phyloP scores from a whole-genome alignment of 495 filamentous ascomycete species.

The Pyronema omphalodes region DNA sequence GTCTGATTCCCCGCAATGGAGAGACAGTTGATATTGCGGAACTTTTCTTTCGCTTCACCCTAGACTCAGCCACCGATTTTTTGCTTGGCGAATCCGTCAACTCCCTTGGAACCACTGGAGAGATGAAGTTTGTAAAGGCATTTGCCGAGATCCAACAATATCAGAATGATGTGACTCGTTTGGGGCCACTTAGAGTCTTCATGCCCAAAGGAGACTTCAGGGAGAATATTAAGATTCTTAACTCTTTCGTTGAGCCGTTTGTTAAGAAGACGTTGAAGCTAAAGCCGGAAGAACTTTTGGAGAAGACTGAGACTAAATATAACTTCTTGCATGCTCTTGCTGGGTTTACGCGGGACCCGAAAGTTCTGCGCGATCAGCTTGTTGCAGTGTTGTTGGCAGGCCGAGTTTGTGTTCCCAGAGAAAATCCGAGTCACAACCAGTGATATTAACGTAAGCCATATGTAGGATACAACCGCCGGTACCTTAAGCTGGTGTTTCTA shows the following conservation, averaged over 20 bases:
- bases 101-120: conserved; percentile 36
- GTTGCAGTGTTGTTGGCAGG: conserved; percentile 64
- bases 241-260: conserved; percentile 55
- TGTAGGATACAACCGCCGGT: conserved; percentile 49
- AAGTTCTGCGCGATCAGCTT: conserved; percentile 58
- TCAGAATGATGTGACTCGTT: conserved; percentile 38
- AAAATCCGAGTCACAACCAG: not conserved
- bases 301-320: conserved; percentile 47
- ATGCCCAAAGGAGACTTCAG: conserved; percentile 42
- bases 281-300: conserved; percentile 40
- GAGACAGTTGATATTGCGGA: conserved; percentile 44
- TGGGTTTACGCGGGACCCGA: conserved; percentile 52
- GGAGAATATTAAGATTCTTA: conserved; percentile 44
- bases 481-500: conserved; percentile 61
- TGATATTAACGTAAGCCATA: not conserved
- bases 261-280: conserved; percentile 48
- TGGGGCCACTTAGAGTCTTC: conserved; percentile 36
- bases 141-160: conserved; percentile 55
- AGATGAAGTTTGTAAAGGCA: conserved; percentile 43
- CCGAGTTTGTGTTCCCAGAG: conserved; percentile 23
- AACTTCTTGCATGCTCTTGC: conserved; percentile 70
- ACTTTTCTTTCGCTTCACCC: conserved; percentile 61
- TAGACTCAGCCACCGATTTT: conserved; percentile 74
- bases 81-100: conserved; percentile 60
- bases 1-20: conserved; percentile 39